These are phyloP conservation scores for Xylaria sp. DNA, from an alignment of 2,329 filamentous ascomycete genomes.

Conservation along the genomic window DNA sequence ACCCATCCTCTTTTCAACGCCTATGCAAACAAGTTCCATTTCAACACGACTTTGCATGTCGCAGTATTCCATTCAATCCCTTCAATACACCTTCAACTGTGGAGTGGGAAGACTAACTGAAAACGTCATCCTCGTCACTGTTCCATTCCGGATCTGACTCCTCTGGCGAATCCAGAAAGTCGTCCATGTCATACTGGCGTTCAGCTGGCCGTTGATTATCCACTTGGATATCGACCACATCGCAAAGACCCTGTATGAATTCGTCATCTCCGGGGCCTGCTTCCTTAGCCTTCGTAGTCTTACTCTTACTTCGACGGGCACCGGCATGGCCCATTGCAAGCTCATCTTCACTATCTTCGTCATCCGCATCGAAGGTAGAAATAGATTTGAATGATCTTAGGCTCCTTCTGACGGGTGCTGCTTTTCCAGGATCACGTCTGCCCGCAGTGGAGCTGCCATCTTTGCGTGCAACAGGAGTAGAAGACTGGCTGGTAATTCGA, in stretches of 20 bases:
- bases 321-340: slow-evolving; percentile 39
- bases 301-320: slow-evolving; percentile 29
- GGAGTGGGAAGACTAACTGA: slow-evolving; percentile 25
- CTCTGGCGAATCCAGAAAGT: slow-evolving; percentile 72
- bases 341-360: slow-evolving; percentile 51
- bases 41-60: neutral
- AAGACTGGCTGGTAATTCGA: slow-evolving; percentile 43
- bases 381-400: slow-evolving; percentile 38
- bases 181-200: slow-evolving; percentile 74
- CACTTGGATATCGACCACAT: slow-evolving; percentile 75
- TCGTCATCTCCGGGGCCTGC: slow-evolving; percentile 29
- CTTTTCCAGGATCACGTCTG: slow-evolving; percentile 32
- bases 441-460: slow-evolving; percentile 21
- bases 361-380: slow-evolving; percentile 47
- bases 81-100: neutral
- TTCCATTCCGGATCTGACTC: slow-evolving; percentile 69
- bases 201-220: slow-evolving; percentile 81
- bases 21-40: slow-evolving; percentile 14
- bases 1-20: slow-evolving; percentile 13
- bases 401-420: slow-evolving; percentile 39
- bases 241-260: slow-evolving; percentile 75
- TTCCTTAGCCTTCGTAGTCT: slow-evolving; percentile 33
- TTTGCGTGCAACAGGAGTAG: slow-evolving; percentile 36
- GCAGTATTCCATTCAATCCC: neutral
- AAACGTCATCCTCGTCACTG: slow-evolving; percentile 52